phyloP scores from a whole-genome alignment of 768 basidiomycete species.

The Cyclocybe aegerita region DNA sequence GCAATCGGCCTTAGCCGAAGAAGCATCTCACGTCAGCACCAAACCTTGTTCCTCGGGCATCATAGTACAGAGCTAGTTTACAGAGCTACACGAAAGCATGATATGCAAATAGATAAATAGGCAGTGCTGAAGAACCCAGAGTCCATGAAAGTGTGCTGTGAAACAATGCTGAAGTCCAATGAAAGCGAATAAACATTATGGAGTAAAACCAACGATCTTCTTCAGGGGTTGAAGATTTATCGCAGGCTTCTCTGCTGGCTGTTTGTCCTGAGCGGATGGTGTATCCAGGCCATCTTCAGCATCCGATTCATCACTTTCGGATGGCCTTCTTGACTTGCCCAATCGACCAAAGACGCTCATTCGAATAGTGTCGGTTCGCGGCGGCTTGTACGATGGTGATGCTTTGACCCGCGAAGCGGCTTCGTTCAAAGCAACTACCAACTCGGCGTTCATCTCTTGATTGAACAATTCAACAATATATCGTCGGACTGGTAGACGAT shows the following conservation, averaged over 20 bases:
- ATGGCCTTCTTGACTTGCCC: constrained; percentile 46
- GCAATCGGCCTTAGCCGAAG: too few relatives aligned
- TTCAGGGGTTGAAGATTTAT: constrained; percentile 58
- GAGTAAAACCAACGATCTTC: constrained; percentile 59
- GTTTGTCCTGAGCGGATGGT: constrained; percentile 34
- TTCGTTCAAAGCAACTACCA: constrained; percentile 54
- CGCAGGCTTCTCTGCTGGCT: constrained; percentile 46
- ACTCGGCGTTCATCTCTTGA: constrained; percentile 66
- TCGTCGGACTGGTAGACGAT: constrained; percentile 87
- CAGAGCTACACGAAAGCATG: neutral
- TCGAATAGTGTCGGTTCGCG: constrained; percentile 42
- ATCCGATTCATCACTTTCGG: constrained; percentile 59
- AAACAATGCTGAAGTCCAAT: neutral
- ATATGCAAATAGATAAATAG: neutral
- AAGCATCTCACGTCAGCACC: too few relatives aligned
- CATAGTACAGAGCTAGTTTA: too few relatives aligned
- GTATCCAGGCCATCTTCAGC: constrained; percentile 54
- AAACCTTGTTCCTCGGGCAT: too few relatives aligned
- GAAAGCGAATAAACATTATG: constrained; percentile 10
- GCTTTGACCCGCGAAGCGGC: constrained; percentile 50
- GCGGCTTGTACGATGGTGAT: constrained; percentile 34
- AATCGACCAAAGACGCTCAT: constrained; percentile 63
- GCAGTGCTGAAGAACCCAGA: neutral
- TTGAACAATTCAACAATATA: constrained; percentile 95
- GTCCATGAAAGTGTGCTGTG: neutral